These are phyloP conservation scores for Hypoxylon sp. DNA, from an alignment of 2,329 filamentous ascomycete species.

Conservation along the genomic window DNA sequence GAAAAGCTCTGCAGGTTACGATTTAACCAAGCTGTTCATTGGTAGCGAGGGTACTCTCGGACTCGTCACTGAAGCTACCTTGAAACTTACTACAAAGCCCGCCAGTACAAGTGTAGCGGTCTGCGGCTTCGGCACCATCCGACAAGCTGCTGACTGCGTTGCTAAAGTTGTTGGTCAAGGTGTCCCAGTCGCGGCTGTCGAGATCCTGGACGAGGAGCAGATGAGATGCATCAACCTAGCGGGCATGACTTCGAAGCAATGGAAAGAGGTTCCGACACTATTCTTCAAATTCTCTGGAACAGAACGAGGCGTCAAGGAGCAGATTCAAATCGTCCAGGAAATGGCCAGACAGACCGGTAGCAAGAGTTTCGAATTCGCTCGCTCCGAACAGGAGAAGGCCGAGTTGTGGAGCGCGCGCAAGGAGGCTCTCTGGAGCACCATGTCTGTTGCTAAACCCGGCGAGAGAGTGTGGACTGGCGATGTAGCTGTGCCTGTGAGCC, in stretches of 20 bases:
- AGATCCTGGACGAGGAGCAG: slow-evolving; percentile 82
- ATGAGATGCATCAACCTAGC: slow-evolving; percentile 67
- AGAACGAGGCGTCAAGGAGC: slow-evolving; percentile 75
- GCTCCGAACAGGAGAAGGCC: slow-evolving; percentile 71
- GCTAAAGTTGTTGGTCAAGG: slow-evolving; percentile 75
- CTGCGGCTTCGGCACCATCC: slow-evolving; percentile 56
- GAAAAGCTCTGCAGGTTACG: slow-evolving; percentile 84
- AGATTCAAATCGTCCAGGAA: slow-evolving; percentile 59
- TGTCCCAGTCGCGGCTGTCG: slow-evolving; percentile 79
- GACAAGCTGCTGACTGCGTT: slow-evolving; percentile 74
- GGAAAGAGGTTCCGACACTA: slow-evolving; percentile 71
- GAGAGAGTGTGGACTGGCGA: slow-evolving; percentile 87
- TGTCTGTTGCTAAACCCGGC: slow-evolving; percentile 70
- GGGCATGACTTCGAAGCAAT: slow-evolving; percentile 64
- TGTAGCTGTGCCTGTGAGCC: slow-evolving; percentile 82
- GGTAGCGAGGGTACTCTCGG: slow-evolving; percentile 85
- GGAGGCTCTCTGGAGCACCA: slow-evolving; percentile 83
- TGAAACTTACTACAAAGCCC: slow-evolving; percentile 78
- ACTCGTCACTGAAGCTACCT: slow-evolving; percentile 78
- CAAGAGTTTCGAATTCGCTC: slow-evolving; percentile 81
- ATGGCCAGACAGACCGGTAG: slow-evolving; percentile 59
- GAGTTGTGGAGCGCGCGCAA: slow-evolving; percentile 87
- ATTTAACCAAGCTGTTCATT: slow-evolving; percentile 80
- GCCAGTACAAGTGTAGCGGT: slow-evolving; percentile 79
- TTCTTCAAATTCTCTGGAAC: slow-evolving; percentile 78